Conservation (phyloP, 129 eudicot species). For the Tagetes patula region DNA sequence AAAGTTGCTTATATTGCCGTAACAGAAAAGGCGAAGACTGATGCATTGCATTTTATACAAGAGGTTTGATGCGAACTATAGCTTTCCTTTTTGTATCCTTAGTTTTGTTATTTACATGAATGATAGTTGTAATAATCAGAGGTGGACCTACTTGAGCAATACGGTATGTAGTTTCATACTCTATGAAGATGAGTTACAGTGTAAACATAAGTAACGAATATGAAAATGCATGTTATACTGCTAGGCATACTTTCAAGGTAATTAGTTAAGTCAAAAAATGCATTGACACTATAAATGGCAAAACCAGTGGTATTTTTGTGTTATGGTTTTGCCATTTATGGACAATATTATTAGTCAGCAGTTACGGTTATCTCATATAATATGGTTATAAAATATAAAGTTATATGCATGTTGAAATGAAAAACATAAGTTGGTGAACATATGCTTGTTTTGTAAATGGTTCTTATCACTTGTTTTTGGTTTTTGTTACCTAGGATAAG, state of each 20-base stretch:
- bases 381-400: not conserved
- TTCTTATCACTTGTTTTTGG: not conserved
- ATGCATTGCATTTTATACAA: conserved; percentile 26
- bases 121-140: not conserved
- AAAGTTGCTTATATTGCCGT: conserved; percentile 41
- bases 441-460: not conserved
- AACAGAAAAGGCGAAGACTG: conserved; percentile 32
- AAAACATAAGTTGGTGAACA: not conserved
- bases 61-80: conserved; percentile 43
- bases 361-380: not conserved
- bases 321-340: not conserved
- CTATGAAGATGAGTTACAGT: not conserved
- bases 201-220: not conserved
- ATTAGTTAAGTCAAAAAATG: not conserved
- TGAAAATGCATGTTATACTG: not conserved
- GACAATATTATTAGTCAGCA: not conserved
- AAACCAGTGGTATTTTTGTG: too few species aligned
- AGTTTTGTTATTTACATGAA: not conserved
- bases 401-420: not conserved
- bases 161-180: not conserved
- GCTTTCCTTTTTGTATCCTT: not conserved
- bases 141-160: not conserved
- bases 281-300: too few species aligned
- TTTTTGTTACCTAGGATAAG: conserved; percentile 39
- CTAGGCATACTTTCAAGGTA: not conserved